Evolutionary conservation across 2,329 filamentous ascomycete species (phyloP), one percentile per base, ranked within the genome.

Genomic region (Trichophyton mentagrophytes): DNA sequence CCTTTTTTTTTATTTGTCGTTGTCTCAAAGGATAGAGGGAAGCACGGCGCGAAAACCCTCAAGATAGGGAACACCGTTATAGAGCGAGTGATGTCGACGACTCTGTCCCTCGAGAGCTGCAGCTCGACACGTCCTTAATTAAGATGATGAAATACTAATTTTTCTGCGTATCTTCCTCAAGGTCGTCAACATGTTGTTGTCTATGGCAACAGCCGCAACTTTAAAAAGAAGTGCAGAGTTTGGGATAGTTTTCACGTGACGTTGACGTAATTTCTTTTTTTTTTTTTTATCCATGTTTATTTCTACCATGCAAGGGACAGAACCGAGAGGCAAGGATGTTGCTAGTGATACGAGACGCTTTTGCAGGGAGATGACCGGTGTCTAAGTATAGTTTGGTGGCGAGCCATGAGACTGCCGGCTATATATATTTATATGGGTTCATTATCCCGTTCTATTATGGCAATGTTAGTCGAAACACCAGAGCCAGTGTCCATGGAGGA

Each of bases 361-460:
- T 13, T 13, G 33, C 33, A 13, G 33, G 33, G 33, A 38, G 33
- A 38, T 38, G 33, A 38, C n/a, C 11, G 33, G 33, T 38, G 33
- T 38, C 33, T n/a, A n/a, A n/a, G n/a, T 20, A 44, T 44, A 44
- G 13, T n/a, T 44, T n/a, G n/a, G 40, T 44, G 17, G 40, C 40
- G 2, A 15, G 33, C 9, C 33, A 59, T 59, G 49, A 38, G 61
- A 64, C 65, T 8, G 25, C 13, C 20, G 20, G 47, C 64, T 71
- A 76, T 57, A 97, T 87, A 73, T 96, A 97, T 77, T 97, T 97
- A 80, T 97, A 97, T 0, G 92, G 92, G 76, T 96, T 97, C 90
- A 97, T 95, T 75, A 97, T 97, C 56, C 90, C 91, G 67, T 96
- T 96, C 90, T 95, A 25, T 22, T 2, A 15, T 33, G 13, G 46